Evolutionary conservation across 2,329 filamentous ascomycete species (phyloP).

Genomic region (Clathrospora elynae): DNA sequence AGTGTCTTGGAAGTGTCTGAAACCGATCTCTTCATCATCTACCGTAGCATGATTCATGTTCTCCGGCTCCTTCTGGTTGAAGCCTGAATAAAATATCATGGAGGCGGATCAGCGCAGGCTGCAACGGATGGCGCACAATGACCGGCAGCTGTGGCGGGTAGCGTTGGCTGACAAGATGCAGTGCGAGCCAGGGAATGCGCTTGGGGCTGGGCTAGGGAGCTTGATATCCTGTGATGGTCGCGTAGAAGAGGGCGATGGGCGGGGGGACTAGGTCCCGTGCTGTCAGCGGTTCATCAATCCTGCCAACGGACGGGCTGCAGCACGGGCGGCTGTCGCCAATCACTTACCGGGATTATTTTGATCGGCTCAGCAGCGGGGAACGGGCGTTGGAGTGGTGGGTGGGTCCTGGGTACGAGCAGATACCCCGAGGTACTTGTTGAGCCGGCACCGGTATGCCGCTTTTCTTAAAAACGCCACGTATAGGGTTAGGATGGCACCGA

Average conservation of each 20-base stretch:
- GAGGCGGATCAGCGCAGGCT: conserved; percentile 38
- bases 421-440: conserved; percentile 41
- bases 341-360: conserved; percentile 32
- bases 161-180: conserved; percentile 26
- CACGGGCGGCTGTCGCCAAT: conserved; percentile 38
- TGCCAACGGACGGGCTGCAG: conserved; percentile 31
- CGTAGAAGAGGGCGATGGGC: conserved; percentile 26
- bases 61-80: conserved; percentile 31
- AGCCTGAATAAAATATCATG: conserved; percentile 28
- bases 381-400: conserved; percentile 23
- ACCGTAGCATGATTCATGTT: conserved; percentile 35
- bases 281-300: conserved; percentile 31
- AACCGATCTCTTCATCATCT: conserved; percentile 22
- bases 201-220: conserved; percentile 19
- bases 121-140: conserved; percentile 33
- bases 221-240: conserved; percentile 21
- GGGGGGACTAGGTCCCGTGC: conserved; percentile 33
- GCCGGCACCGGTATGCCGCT: conserved; percentile 41
- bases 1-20: conserved; percentile 32
- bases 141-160: conserved; percentile 38
- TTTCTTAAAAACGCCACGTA: conserved; percentile 32
- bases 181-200: conserved; percentile 22
- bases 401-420: conserved; percentile 28
- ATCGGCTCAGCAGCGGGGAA: conserved; percentile 36
- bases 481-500: conserved; percentile 41